Percentiles rank a stretch among this genome's conserved stretches.
Conservation (phyloP, 2,329 filamentous ascomycete species). For the Trichoderma sp. region DNA sequence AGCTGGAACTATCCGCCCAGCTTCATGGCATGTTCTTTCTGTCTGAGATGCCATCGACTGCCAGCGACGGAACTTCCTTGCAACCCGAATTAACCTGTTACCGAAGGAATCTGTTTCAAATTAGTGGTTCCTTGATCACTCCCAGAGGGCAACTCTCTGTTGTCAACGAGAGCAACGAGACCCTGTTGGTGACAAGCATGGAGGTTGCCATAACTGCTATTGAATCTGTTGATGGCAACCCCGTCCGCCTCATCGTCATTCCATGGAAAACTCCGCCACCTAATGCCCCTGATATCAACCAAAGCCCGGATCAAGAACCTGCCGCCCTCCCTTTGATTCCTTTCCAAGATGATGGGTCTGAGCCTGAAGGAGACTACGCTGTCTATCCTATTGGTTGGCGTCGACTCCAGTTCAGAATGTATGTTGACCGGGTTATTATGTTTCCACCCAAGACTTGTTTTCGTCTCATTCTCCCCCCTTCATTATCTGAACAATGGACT, state of each 20-base stretch:
- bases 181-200: slow-evolving; percentile 77
- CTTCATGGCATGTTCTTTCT: slow-evolving; percentile 89
- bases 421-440: slow-evolving; percentile 36
- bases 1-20: slow-evolving; percentile 68
- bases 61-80: slow-evolving; percentile 57
- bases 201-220: slow-evolving; percentile 90
- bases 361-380: slow-evolving; percentile 75
- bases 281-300: slow-evolving; percentile 67
- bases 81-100: slow-evolving; percentile 93
- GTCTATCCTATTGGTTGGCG: slow-evolving; percentile 95
- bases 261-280: slow-evolving; percentile 96
- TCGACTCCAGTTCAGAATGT: slow-evolving; percentile 85
- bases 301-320: slow-evolving; percentile 78
- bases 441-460: not conserved
- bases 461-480: not conserved
- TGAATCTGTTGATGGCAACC: slow-evolving; percentile 89
- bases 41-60: slow-evolving; percentile 72
- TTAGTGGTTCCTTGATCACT: slow-evolving; percentile 83
- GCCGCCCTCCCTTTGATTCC: slow-evolving; percentile 74
- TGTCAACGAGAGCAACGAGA: slow-evolving; percentile 80
- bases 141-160: slow-evolving; percentile 78
- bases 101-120: slow-evolving; percentile 92
- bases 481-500: not conserved
- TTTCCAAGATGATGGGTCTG: slow-evolving; percentile 61
- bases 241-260: slow-evolving; percentile 92